phyloP scores from a whole-genome alignment of 345 rosid species.

The Lagerstroemia speciosa region DNA sequence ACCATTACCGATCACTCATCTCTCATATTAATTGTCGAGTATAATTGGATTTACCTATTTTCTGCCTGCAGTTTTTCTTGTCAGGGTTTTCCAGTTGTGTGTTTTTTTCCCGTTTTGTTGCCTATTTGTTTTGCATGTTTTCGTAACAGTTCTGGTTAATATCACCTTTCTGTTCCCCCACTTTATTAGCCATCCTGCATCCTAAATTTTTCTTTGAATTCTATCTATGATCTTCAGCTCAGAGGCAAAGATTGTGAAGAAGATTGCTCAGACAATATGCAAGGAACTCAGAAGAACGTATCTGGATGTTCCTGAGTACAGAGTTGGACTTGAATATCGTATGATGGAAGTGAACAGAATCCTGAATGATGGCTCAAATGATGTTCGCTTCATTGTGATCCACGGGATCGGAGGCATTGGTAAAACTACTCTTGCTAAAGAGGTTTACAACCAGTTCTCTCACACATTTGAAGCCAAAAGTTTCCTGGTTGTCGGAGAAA shows the following conservation, averaged over 20 bases:
- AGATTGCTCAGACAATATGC: not conserved
- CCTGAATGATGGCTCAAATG: conserved; percentile 1
- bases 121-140: no score
- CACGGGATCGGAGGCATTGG: conserved; percentile 50
- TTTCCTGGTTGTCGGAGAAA: conserved; percentile 25
- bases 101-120: no score
- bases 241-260: not conserved
- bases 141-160: no score
- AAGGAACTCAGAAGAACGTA: not conserved
- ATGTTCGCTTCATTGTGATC: conserved; percentile 25
- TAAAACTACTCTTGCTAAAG: conserved; percentile 38
- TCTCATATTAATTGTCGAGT: no score
- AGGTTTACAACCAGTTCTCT: conserved; percentile 11
- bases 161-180: no score
- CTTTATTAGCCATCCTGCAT: no score
- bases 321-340: conserved; percentile 25
- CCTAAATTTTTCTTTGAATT: no score
- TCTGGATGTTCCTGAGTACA: not conserved
- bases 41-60: no score
- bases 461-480: conserved; percentile 17
- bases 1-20: no score
- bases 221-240: not conserved
- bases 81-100: no score
- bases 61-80: no score
- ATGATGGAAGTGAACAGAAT: conserved; percentile 9